Conservation (phyloP, 495 filamentous ascomycete species). For the Aspergillus ostianus region DNA sequence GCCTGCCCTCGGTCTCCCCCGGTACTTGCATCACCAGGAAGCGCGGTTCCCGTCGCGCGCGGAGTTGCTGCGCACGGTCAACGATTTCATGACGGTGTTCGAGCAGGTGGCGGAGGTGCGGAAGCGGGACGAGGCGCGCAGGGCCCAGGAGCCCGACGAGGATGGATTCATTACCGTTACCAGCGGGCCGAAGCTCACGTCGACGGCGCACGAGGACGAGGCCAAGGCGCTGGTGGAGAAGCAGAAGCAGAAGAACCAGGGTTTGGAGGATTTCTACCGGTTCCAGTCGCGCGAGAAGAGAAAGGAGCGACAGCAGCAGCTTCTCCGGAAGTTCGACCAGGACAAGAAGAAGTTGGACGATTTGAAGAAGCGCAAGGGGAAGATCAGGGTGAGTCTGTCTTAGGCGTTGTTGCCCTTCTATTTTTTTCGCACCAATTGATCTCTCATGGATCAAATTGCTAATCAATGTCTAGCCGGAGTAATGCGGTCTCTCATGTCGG, state of each 20-base stretch:
- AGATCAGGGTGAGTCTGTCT: conserved; percentile 49
- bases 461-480: conserved; percentile 40
- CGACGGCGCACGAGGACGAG: conserved; percentile 71
- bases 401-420: too few relatives aligned
- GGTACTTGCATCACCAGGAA: conserved; percentile 61
- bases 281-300: conserved; percentile 89
- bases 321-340: conserved; percentile 56
- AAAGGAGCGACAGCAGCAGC: conserved; percentile 73
- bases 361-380: conserved; percentile 50
- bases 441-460: not conserved
- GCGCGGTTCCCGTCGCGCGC: conserved; percentile 66
- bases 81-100: conserved; percentile 79
- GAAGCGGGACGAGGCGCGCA: conserved; percentile 57
- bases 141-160: conserved; percentile 78
- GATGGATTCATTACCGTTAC: conserved; percentile 95
- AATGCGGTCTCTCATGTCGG: conserved; percentile 13
- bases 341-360: conserved; percentile 53
- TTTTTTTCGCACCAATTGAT: too few relatives aligned
- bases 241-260: conserved; percentile 69
- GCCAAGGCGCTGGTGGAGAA: conserved; percentile 67
- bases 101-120: conserved; percentile 63
- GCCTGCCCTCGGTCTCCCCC: conserved; percentile 55
- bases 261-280: conserved; percentile 80
- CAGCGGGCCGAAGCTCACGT: conserved; percentile 67
- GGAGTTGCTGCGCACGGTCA: conserved; percentile 65